Evolutionary conservation across 306 rosid genomes (phyloP), one percentile per base, ranked within the genome.

Genomic region (Styphnolobium japonicum): DNA sequence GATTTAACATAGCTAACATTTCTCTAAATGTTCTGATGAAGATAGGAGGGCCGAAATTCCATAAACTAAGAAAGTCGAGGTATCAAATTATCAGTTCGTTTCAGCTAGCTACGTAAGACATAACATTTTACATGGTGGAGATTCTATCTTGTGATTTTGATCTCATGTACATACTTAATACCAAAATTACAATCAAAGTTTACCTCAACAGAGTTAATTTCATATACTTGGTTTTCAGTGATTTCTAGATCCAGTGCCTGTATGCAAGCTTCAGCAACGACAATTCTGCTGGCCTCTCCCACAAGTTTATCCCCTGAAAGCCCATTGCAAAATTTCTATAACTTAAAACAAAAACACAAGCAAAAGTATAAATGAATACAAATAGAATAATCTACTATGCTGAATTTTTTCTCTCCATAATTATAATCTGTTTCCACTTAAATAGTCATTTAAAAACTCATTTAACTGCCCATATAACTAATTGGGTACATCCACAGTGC

Each of bases 231-330:
- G 67, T 97, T 94, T 83, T 88, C 86, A n/a, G 97, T 92, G 83
- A 80, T 89, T 80, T 91, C 94, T 14, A 92, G 88, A 86, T 92
- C 97, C 42, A 94, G 82, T 19, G 95, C 97, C 82, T 92, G 97
- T 53, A 94, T 22, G 81, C 98, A 94, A 79, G 98, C 97, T 88
- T 94, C 98, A 21, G 98, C 98, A 82, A 94, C 97, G 18, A 88
- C 88, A 61, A 92, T 85, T 82, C 98, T 89, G 83, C 98, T 94
- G 72, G 85, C 97, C 70, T 94, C 98, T 58, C 98, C 98, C 31
- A 92, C 91, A 43, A 94, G 86, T 87, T 90, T 91, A 85, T 94
- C 98, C 71, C 98, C 97, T 94, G 94, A 42, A 65, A 84, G 14
- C 63, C 66, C 34, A 45, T 65, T 1, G 11, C 52, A 25, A 65